A percentile compares a stretch with the other conserved stretches of the same genome.
Conservation (phyloP, 768 basidiomycete genomes). For the Tulasnella sp. region DNA sequence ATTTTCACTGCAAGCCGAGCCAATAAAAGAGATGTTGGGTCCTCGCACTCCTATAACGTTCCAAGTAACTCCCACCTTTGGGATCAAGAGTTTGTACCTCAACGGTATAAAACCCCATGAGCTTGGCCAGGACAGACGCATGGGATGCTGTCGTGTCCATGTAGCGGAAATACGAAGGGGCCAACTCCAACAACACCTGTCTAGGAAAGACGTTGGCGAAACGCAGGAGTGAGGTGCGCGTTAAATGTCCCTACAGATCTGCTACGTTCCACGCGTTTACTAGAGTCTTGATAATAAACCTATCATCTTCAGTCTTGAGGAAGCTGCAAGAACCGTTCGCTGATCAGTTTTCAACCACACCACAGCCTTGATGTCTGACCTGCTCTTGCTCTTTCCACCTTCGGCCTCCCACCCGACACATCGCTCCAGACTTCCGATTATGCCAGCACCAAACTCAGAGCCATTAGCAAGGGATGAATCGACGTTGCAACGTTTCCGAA, state of each 20-base stretch:
- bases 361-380: conserved; percentile 10
- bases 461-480: conserved; percentile 40
- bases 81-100: conserved; percentile 66
- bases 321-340: conserved; percentile 50
- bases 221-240: background rate
- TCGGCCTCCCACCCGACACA: conserved; percentile 66
- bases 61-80: conserved; percentile 44
- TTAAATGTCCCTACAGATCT: conserved; percentile 58
- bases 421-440: conserved; percentile 55
- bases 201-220: conserved; percentile 38
- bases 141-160: conserved; percentile 64
- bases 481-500: conserved; percentile 63
- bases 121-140: conserved; percentile 68
- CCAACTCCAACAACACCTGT: conserved; percentile 72
- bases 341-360: conserved; percentile 1
- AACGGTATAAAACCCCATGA: conserved; percentile 77
- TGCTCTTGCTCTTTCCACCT: conserved; percentile 64
- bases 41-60: conserved; percentile 35
- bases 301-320: conserved; percentile 74
- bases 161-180: conserved; percentile 74
- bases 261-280: conserved; percentile 85
- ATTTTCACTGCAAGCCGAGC: conserved; percentile 32
- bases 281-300: conserved; percentile 79
- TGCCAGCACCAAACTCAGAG: conserved; percentile 37
- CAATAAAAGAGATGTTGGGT: background rate